A percentile compares a stretch with the other conserved stretches of the same genome.
Evolutionary conservation across 2,329 filamentous ascomycete genomes (phyloP).

Genomic region (Apiospora koreana): DNA sequence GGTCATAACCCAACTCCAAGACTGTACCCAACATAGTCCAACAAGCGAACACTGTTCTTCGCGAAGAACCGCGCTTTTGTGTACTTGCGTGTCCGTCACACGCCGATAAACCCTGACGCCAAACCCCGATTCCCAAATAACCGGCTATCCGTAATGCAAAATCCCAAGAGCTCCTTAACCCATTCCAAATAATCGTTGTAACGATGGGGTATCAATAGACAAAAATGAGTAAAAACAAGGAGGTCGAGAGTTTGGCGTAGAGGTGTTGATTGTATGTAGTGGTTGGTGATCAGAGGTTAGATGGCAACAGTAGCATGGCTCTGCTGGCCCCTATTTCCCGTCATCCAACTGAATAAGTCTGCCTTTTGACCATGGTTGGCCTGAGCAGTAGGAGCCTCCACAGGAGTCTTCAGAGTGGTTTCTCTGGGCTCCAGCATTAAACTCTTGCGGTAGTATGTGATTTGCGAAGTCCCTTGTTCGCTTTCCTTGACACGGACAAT

Average conservation of each 20-base stretch:
- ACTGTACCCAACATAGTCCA: background rate
- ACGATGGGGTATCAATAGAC: slow-evolving; percentile 14
- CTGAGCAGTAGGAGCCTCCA: slow-evolving; percentile 28
- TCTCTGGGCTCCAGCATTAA: slow-evolving; percentile 80
- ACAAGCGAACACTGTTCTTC: background rate
- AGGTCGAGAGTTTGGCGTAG: background rate
- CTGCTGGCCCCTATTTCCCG: slow-evolving; percentile 42
- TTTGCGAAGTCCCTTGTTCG: slow-evolving; percentile 57
- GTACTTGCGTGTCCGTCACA: background rate
- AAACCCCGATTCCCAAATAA: background rate
- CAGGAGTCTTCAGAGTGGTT: slow-evolving; percentile 33
- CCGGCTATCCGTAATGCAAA: slow-evolving; percentile 3
- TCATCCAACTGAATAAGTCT: slow-evolving; percentile 54
- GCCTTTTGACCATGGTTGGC: slow-evolving; percentile 31
- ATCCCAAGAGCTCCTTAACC: slow-evolving; percentile 5
- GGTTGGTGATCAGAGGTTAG: background rate
- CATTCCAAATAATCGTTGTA: slow-evolving; percentile 10
- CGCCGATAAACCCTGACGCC: background rate
- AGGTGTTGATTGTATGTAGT: slow-evolving; percentile 14
- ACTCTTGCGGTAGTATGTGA: slow-evolving; percentile 76
- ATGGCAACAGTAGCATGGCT: slow-evolving; percentile 15
- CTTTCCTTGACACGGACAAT: slow-evolving; percentile 72
- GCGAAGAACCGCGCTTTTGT: background rate
- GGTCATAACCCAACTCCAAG: background rate
- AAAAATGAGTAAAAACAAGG: slow-evolving; percentile 9